Evolutionary conservation across 257 asterid genomes (phyloP), one percentile per base, ranked within the genome.

Genomic region (Ballota nigra): DNA sequence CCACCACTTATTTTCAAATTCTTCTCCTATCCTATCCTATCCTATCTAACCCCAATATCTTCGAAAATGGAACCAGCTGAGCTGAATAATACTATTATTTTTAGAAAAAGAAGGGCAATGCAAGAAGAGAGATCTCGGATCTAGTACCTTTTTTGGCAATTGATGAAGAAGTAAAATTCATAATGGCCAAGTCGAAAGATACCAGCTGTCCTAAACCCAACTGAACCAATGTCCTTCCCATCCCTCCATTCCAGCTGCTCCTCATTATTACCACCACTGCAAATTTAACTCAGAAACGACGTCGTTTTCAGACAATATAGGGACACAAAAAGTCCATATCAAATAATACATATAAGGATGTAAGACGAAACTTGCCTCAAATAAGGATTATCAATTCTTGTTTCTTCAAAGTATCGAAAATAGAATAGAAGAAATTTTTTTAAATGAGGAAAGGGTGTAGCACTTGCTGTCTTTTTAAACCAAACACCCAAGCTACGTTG

Each of bases 161-260:
- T 29, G 86, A 77, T 69, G 96, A 91, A 75, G 94, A 23, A 9
- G 84, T 52, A 75, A 86, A 88, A 78, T 79, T 78, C 79, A 58
- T 52, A 2, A 79, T 12, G 34, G 92, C 81, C 69, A 82, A 16
- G 11, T 28, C 12, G 5, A 86, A 72, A 55, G 92, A 88, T 15
- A 81, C 75, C 28, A 80, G 34, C 71, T 88, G 95, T 6, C 95
- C 95, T 18, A 88, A 70, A 15, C 82, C 68, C 68, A 88, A 57
- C 31, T 71, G 38, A 22, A 28, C 38, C 78, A 83, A 49, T 15
- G 71, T 70, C 74, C 70, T 22, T 20, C 69, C 62, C n/a, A 75
- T 19, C 28, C 59, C 72, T n/a, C n/a, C n/a, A n/a, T n/a, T n/a
- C n/a, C n/a, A n/a, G 3, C 62, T 4, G 24, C 24, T 19, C 22